Evolutionary conservation across 768 basidiomycete genomes (phyloP).

Genomic region (Cantharellus cinnabarinus): DNA sequence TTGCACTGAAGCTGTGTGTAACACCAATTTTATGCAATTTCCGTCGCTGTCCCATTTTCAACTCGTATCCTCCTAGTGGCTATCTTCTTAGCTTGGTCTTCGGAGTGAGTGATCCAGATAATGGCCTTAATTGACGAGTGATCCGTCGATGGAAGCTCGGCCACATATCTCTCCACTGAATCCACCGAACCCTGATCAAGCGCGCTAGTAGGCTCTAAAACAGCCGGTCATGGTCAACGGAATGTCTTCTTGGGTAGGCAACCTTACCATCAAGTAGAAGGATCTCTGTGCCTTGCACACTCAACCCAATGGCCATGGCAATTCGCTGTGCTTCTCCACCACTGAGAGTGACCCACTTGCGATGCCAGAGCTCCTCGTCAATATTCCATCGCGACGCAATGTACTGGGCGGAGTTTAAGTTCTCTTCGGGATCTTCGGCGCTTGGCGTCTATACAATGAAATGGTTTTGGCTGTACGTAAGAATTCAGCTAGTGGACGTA

Average conservation of each 20-base stretch:
- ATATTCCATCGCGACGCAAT: constrained; percentile 49
- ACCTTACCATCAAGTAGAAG: constrained; percentile 55
- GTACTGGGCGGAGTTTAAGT: constrained; percentile 17
- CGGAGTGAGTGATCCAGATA: constrained; percentile 78
- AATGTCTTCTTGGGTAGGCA: not conserved
- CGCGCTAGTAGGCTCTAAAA: constrained; percentile 72
- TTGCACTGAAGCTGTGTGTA: no score
- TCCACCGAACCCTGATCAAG: constrained; percentile 48
- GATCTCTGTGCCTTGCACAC: constrained; percentile 55
- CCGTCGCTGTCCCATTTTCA: not conserved
- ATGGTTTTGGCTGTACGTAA: not conserved
- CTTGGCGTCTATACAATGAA: not conserved
- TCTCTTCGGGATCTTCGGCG: not conserved
- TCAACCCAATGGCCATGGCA: constrained; percentile 54
- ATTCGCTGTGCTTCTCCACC: constrained; percentile 78
- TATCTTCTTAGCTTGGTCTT: constrained; percentile 54
- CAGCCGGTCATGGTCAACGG: not conserved
- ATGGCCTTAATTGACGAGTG: constrained; percentile 43
- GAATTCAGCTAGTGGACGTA: not conserved
- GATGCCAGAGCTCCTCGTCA: constrained; percentile 47
- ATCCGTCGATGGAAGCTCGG: constrained; percentile 28
- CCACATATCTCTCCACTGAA: constrained; percentile 43
- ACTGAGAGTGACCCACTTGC: constrained; percentile 60
- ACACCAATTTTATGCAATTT: not conserved
- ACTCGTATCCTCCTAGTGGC: constrained; percentile 12